phyloP scores from a whole-genome alignment of 1,284 basidiomycete genomes.

The Ustilago cynodontis region DNA sequence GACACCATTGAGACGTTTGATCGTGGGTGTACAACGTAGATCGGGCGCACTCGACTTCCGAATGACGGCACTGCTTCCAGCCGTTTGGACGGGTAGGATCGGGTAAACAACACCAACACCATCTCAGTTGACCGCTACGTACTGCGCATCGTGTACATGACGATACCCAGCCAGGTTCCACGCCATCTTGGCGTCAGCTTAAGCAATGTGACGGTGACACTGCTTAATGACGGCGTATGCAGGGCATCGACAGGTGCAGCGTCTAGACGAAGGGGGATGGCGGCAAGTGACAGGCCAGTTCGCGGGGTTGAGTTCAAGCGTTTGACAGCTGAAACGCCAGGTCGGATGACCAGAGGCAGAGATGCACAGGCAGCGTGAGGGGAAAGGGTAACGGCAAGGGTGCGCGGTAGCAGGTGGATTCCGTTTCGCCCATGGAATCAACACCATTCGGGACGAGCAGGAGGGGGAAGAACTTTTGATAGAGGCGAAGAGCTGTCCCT shows the following conservation, averaged over 20 bases:
- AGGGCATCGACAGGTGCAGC: conserved; percentile 28
- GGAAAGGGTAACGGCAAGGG: not conserved
- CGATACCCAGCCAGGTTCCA: conserved; percentile 18
- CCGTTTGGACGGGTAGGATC: conserved; percentile 8
- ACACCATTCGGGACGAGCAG: conserved; percentile 34
- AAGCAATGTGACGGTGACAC: not conserved
- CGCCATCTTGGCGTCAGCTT: conserved; percentile 24
- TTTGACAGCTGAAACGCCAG: conserved; percentile 9
- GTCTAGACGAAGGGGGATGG: not conserved
- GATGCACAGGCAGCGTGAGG: not conserved
- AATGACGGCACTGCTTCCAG: not conserved
- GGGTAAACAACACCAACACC: conserved; percentile 19
- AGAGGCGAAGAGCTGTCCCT: not conserved
- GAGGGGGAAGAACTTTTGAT: not conserved
- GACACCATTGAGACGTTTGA: conserved; percentile 9
- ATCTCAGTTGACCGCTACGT: not conserved
- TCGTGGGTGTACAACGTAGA: conserved; percentile 4
- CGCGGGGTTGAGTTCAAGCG: conserved; percentile 21
- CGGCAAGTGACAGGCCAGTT: conserved; percentile 7
- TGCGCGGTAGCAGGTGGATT: conserved; percentile 8
- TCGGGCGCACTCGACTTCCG: conserved; percentile 6
- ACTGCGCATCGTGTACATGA: not conserved
- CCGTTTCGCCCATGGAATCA: conserved; percentile 30
- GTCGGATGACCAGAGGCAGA: conserved; percentile 5
- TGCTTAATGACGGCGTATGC: conserved; percentile 28